phyloP scores from a whole-genome alignment of 2,329 filamentous ascomycete genomes.

The Colletotrichum sp. region DNA sequence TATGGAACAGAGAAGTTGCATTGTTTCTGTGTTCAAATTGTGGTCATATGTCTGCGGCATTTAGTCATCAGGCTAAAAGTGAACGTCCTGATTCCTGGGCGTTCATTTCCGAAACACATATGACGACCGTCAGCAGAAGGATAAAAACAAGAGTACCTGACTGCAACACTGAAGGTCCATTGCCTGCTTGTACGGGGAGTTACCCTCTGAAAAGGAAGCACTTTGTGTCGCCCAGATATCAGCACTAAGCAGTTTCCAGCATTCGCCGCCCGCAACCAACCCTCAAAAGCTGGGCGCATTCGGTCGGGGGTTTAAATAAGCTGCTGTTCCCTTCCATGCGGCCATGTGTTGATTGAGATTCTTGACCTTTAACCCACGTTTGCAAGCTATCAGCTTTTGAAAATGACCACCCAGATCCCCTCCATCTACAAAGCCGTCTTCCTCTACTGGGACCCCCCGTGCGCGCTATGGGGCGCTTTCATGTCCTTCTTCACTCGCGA shows the following conservation, averaged over 20 bases:
- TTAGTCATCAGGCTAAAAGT: neutral
- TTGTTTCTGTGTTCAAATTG: neutral
- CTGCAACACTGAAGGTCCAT: neutral
- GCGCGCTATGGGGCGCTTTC: conserved; percentile 25
- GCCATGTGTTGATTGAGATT: neutral
- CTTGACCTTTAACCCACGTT: neutral
- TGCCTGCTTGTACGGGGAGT: neutral
- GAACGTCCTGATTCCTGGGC: neutral
- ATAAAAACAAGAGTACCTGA: neutral
- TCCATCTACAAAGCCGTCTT: conserved; percentile 25
- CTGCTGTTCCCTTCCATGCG: neutral
- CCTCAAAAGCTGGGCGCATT: neutral
- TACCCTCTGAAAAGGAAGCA: neutral
- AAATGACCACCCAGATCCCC: neutral
- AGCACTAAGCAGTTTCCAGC: neutral
- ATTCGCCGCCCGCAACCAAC: neutral
- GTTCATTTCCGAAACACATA: neutral
- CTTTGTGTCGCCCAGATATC: neutral
- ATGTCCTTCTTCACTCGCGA: conserved; percentile 22
- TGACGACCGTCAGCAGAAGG: neutral
- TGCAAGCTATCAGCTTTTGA: neutral
- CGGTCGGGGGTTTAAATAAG: neutral
- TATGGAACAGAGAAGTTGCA: too few relatives aligned
- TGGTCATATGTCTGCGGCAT: neutral
- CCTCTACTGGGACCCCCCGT: conserved; percentile 24